A percentile compares a stretch with the other conserved stretches of the same genome.
These are phyloP conservation scores for Backusella tuberculispora DNA, from an alignment of 192 early-diverging fungal genomes.

Conservation along the genomic window DNA sequence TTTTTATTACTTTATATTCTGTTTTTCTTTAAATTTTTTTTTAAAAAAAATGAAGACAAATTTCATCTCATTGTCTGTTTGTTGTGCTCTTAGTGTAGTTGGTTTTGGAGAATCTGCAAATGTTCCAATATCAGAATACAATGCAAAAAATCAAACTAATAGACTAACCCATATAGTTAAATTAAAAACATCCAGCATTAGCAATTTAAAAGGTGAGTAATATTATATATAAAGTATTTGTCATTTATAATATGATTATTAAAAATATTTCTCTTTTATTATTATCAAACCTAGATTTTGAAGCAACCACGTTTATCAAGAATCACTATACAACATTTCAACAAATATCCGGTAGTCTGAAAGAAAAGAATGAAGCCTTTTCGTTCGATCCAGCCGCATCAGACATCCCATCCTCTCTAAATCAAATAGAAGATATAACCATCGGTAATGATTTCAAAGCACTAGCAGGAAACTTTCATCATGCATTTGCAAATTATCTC, in stretches of 20 bases:
- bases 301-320: constrained; percentile 11
- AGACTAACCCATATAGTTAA: constrained; percentile 8
- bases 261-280: background rate
- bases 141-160: background rate
- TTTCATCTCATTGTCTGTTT: background rate
- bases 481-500: constrained; percentile 28
- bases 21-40: background rate
- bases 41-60: background rate
- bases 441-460: background rate
- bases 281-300: background rate
- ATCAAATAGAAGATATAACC: background rate
- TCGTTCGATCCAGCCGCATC: background rate
- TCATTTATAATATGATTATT: background rate
- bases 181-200: constrained; percentile 1
- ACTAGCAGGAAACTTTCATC: constrained; percentile 25
- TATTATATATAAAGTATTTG: background rate
- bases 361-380: background rate
- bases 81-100: background rate
- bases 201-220: background rate
- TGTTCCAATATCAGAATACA: background rate
- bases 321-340: constrained; percentile 22
- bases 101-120: background rate
- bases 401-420: background rate
- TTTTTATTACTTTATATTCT: too few species aligned
- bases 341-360: background rate